Evolutionary conservation across 2,329 filamentous ascomycete genomes (phyloP).

Genomic region (Coniochaeta sp.): DNA sequence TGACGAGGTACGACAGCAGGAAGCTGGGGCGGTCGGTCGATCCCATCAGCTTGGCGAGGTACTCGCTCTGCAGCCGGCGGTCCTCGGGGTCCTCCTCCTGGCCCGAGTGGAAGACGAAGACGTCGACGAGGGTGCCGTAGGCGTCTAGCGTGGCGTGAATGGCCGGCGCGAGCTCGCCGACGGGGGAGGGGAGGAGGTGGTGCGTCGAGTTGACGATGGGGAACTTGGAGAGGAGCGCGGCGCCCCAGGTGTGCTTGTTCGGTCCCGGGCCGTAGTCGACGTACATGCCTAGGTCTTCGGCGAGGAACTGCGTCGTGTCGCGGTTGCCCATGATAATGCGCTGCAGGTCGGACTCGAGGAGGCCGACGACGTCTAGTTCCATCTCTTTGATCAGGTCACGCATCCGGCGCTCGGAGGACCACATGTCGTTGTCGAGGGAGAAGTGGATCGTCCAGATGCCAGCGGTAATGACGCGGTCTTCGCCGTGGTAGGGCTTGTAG

Average conservation of each 20-base stretch:
- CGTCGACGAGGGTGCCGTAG: constrained; percentile 82
- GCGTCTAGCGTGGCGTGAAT: constrained; percentile 95
- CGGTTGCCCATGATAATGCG: constrained; percentile 99
- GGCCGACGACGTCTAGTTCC: constrained; percentile 95
- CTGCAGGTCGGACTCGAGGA: constrained; percentile 88
- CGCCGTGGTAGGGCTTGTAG: constrained; percentile 81
- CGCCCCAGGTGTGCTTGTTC: constrained; percentile 98
- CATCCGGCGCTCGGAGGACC: constrained; percentile 92
- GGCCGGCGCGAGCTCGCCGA: constrained; percentile 89
- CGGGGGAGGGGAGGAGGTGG: constrained; percentile 86
- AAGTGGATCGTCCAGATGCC: constrained; percentile 99
- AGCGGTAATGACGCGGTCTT: constrained; percentile 82
- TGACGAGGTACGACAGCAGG: constrained; percentile 86
- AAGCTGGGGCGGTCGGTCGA: constrained; percentile 72
- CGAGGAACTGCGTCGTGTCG: constrained; percentile 89
- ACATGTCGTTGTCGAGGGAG: constrained; percentile 97
- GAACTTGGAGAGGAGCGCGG: constrained; percentile 90
- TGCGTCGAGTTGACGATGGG: constrained; percentile 96
- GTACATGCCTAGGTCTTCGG: constrained; percentile 97
- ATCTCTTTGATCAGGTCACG: constrained; percentile 84
- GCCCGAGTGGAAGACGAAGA: constrained; percentile 97
- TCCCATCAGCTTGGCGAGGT: constrained; percentile 84
- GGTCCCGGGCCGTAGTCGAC: constrained; percentile 95
- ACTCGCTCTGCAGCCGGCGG: constrained; percentile 76
- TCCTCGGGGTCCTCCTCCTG: constrained; percentile 97